Evolutionary conservation across 2,329 filamentous ascomycete species (phyloP), one percentile per base, ranked within the genome.

Genomic region (Myriosclerotinia duriaeana): DNA sequence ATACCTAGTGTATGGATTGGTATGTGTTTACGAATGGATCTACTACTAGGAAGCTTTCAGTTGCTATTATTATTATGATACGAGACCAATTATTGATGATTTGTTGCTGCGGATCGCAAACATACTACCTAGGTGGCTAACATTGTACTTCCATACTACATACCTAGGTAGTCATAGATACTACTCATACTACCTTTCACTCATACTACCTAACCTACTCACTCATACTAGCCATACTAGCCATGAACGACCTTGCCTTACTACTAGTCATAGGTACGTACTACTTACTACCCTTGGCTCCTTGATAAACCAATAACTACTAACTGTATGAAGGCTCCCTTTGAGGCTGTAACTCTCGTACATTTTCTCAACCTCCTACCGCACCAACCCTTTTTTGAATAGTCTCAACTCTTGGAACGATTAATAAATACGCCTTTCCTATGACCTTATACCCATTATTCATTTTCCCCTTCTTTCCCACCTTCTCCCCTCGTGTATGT

Each of bases 11-110:
- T 5, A 34, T n/a, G n/a, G n/a, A n/a, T 2, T 14, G 53, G 36
- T 30, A 53, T 30, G 20, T 64, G 61, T 64, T 54, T 64, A 54
- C 50, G 61, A 64, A 64, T n/a, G n/a, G n/a, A n/a, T 42, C 50
- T 40, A 9, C 34, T 60, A 60, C 44, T 40, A 12, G 7, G 7
- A 4, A 40, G 7, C 38, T 40, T 26, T 34, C 30, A 40, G 42
- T 44, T 15, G 12, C 42, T 44, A 44, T 14, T 12, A 42, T 42
- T 5, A 12, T 17, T 44, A 34, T n/a, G 55, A 58, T 58, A 58
- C 40, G 38, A 7, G 40, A 22, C 22, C 40, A 42, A 53, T 14
- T n/a, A n/a, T 12, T 40, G 11, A 40, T 42, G 40, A 38, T 42
- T 42, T 53, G 48, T 40, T 38, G 50, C 60, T 53, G 46, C 46